Conservation (phyloP, 2,329 filamentous ascomycete genomes). For the Fusarium avenaceum region DNA sequence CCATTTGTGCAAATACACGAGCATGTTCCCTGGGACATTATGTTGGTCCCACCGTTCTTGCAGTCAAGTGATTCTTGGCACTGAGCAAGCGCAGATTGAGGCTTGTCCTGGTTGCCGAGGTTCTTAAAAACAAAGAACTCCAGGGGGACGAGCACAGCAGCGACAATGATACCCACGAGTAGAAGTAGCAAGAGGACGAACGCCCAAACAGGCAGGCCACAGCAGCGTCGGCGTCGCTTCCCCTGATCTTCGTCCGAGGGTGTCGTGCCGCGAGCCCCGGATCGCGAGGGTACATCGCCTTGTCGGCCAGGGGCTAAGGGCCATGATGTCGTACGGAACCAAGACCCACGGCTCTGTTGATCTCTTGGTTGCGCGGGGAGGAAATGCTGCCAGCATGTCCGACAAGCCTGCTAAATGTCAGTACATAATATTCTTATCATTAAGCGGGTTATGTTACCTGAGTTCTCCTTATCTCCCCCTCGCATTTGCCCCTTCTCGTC, state of each 20-base stretch:
- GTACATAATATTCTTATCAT: conserved; percentile 53
- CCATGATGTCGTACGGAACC: conserved; percentile 63
- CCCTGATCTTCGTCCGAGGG: conserved; percentile 46
- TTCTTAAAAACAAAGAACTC: conserved; percentile 73
- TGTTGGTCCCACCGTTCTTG: conserved; percentile 83
- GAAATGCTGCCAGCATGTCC: conserved; percentile 76
- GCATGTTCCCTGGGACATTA: conserved; percentile 77
- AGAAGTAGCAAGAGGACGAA: conserved; percentile 77
- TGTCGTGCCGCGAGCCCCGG: conserved; percentile 35
- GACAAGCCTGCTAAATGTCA: conserved; percentile 68
- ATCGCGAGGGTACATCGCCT: conserved; percentile 41
- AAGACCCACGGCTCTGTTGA: conserved; percentile 62
- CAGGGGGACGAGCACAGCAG: conserved; percentile 84
- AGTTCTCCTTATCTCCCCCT: conserved; percentile 57
- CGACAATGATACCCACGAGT: conserved; percentile 78
- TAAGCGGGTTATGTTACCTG: conserved; percentile 52
- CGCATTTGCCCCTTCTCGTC: conserved; percentile 58
- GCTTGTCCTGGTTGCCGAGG: conserved; percentile 53
- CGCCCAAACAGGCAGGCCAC: conserved; percentile 84
- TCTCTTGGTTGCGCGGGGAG: conserved; percentile 67
- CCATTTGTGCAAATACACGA: conserved; percentile 91
- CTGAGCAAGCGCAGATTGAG: conserved; percentile 57
- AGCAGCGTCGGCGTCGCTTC: conserved; percentile 74
- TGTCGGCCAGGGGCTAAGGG: conserved; percentile 57
- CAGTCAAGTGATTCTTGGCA: conserved; percentile 77